Conservation (phyloP, 768 basidiomycete species). For the Russula virescens region DNA sequence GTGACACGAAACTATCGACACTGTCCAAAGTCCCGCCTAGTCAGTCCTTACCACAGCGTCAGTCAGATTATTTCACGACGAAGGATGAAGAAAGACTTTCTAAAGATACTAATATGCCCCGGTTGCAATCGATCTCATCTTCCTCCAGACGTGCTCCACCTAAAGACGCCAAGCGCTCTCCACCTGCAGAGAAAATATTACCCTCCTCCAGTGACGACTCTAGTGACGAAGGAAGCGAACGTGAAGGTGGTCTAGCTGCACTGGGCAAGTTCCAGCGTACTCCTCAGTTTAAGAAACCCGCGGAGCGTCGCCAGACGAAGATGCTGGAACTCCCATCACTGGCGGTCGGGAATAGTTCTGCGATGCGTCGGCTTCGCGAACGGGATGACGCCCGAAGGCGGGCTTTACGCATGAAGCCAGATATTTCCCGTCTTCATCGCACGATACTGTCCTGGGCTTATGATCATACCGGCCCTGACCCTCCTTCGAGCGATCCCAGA, state of each 20-base stretch:
- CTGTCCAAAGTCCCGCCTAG: neutral
- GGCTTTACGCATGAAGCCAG: conserved; percentile 71
- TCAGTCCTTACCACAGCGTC: conserved; percentile 14
- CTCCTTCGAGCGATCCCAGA: conserved; percentile 44
- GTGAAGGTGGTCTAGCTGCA: conserved; percentile 30
- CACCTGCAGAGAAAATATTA: neutral
- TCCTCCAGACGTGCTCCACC: conserved; percentile 22
- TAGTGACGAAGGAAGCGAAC: conserved; percentile 37
- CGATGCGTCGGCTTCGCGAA: conserved; percentile 46
- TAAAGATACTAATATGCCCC: conserved; percentile 35
- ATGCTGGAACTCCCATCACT: conserved; percentile 50
- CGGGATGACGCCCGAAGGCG: conserved; percentile 58
- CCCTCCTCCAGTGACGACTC: conserved; percentile 33
- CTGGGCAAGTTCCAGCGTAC: conserved; percentile 21
- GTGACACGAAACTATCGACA: neutral
- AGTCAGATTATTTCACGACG: conserved; percentile 26
- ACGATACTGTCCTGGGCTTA: conserved; percentile 84
- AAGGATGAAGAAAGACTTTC: conserved; percentile 36
- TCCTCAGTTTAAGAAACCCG: conserved; percentile 48
- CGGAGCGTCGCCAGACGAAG: conserved; percentile 59
- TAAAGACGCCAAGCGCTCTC: neutral
- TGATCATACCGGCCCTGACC: conserved; percentile 54
- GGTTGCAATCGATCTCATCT: conserved; percentile 34
- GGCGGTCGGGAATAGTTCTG: conserved; percentile 37
- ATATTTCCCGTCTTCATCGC: conserved; percentile 73